phyloP scores from a whole-genome alignment of 2,329 filamentous ascomycete species.

The Madurella mycetomatis region DNA sequence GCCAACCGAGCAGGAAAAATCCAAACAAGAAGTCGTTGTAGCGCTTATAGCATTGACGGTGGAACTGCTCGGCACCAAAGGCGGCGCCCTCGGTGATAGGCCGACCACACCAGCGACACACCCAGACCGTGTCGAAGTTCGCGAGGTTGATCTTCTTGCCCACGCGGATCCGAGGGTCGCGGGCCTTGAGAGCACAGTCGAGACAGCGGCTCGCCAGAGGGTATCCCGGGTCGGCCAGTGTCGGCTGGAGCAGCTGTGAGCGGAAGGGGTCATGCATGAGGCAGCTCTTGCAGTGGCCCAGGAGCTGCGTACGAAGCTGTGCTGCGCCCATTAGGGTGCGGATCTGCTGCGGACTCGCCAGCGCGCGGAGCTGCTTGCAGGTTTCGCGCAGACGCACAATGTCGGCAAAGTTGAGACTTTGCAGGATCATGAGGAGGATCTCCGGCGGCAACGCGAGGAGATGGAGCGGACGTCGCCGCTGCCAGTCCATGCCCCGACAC shows the following conservation, averaged over 20 bases:
- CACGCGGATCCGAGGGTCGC: slow-evolving; percentile 35
- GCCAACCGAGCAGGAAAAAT: slow-evolving; percentile 37
- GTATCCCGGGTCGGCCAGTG: slow-evolving; percentile 29
- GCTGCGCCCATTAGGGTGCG: slow-evolving; percentile 34
- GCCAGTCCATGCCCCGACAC: not conserved
- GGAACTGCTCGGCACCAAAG: slow-evolving; percentile 38
- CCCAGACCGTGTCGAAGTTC: slow-evolving; percentile 33
- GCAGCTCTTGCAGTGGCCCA: slow-evolving; percentile 40
- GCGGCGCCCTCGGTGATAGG: slow-evolving; percentile 32
- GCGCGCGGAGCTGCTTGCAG: slow-evolving; percentile 34
- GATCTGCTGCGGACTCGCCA: slow-evolving; percentile 35
- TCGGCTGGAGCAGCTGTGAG: slow-evolving; percentile 32
- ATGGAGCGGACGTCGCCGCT: slow-evolving; percentile 7
- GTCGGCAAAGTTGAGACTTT: slow-evolving; percentile 39
- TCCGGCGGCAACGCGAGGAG: slow-evolving; percentile 39
- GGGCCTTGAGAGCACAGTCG: slow-evolving; percentile 33
- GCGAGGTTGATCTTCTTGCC: slow-evolving; percentile 37
- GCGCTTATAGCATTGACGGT: slow-evolving; percentile 36
- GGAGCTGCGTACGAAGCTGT: slow-evolving; percentile 28
- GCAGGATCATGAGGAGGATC: slow-evolving; percentile 39
- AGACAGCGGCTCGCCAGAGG: slow-evolving; percentile 40
- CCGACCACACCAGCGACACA: slow-evolving; percentile 44
- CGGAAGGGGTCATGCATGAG: slow-evolving; percentile 33
- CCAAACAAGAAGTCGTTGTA: slow-evolving; percentile 36
- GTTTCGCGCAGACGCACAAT: slow-evolving; percentile 40